These are phyloP conservation scores for Syncephalastrum monosporum DNA, from an alignment of 371 early-diverging fungal genomes.

Conservation along the genomic window DNA sequence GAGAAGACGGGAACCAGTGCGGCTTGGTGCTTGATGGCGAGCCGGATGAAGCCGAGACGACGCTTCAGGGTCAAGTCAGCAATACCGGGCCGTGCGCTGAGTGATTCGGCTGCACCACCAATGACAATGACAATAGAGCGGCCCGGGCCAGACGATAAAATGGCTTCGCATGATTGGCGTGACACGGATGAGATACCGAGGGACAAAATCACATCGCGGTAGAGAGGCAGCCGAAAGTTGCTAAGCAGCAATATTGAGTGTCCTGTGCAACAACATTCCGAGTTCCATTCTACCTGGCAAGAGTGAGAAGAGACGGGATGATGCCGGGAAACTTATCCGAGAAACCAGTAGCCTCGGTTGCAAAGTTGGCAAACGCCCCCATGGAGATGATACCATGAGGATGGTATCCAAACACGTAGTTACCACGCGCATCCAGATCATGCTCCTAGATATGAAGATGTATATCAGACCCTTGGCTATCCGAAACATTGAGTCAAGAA, in stretches of 20 bases:
- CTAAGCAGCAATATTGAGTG: constrained; percentile 2
- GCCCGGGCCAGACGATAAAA: constrained; percentile 76
- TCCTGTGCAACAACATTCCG: neutral
- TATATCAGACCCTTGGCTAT: too few species aligned
- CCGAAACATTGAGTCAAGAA: neutral
- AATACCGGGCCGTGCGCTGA: constrained; percentile 65
- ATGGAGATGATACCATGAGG: constrained; percentile 86
- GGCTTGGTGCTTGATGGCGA: constrained; percentile 72
- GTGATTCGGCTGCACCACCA: constrained; percentile 80
- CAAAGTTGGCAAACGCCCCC: constrained; percentile 83
- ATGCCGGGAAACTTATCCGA: constrained; percentile 71
- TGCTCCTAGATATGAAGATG: constrained; percentile 41
- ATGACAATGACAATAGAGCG: constrained; percentile 75
- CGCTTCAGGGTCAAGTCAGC: constrained; percentile 67
- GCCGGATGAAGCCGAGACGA: constrained; percentile 79
- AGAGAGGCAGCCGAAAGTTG: constrained; percentile 73
- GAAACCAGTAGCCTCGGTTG: constrained; percentile 68
- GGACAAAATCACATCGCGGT: constrained; percentile 69
- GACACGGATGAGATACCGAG: constrained; percentile 82
- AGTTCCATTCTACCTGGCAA: constrained; percentile 27
- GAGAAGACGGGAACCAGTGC: constrained; percentile 73
- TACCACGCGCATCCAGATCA: constrained; percentile 73
- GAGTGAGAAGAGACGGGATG: constrained; percentile 57
- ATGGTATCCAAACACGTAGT: constrained; percentile 79
- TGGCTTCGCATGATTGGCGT: constrained; percentile 66